A percentile compares a stretch with the other conserved stretches of the same genome.
These are phyloP conservation scores for Coemansia nantahalensis DNA, from an alignment of 192 early-diverging fungal genomes.

Conservation along the genomic window DNA sequence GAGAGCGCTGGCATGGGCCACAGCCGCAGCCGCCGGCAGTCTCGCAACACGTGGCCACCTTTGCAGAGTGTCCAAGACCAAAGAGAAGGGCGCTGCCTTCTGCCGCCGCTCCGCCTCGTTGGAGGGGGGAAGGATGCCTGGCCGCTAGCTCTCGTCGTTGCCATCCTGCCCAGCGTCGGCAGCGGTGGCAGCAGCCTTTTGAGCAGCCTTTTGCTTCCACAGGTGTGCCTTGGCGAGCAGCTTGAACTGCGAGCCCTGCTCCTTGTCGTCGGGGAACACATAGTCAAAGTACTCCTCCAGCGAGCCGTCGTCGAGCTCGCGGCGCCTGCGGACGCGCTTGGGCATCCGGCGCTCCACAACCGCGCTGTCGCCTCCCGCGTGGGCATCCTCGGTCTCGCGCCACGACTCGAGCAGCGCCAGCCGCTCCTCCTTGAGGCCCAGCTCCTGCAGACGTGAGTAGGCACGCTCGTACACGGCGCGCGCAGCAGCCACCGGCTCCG, in stretches of 20 bases:
- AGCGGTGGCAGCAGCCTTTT: no score
- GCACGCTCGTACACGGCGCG: conserved; percentile 76
- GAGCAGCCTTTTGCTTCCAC: conserved; percentile 71
- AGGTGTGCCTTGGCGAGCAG: conserved; percentile 87
- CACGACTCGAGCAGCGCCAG: conserved; percentile 80
- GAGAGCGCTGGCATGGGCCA: no score
- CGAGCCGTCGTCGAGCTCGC: conserved; percentile 60
- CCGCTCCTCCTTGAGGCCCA: conserved; percentile 75
- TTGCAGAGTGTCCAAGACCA: no score
- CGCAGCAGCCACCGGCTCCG: conserved; percentile 45
- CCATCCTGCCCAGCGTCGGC: no score
- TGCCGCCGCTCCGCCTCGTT: no score
- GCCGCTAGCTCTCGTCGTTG: no score
- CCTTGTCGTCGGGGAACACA: conserved; percentile 96
- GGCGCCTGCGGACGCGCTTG: conserved; percentile 85
- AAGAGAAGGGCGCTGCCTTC: no score
- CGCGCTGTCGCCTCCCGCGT: conserved; percentile 58
- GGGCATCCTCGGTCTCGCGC: conserved; percentile 75
- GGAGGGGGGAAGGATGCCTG: no score
- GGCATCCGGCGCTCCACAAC: conserved; percentile 77
- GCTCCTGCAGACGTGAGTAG: conserved; percentile 65
- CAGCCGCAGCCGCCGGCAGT: no score
- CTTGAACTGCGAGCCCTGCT: conserved; percentile 82
- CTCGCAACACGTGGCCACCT: no score
- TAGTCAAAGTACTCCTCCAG: conserved; percentile 99